phyloP scores from a whole-genome alignment of 768 basidiomycete genomes.

The Udeniomyces megalosporus region DNA sequence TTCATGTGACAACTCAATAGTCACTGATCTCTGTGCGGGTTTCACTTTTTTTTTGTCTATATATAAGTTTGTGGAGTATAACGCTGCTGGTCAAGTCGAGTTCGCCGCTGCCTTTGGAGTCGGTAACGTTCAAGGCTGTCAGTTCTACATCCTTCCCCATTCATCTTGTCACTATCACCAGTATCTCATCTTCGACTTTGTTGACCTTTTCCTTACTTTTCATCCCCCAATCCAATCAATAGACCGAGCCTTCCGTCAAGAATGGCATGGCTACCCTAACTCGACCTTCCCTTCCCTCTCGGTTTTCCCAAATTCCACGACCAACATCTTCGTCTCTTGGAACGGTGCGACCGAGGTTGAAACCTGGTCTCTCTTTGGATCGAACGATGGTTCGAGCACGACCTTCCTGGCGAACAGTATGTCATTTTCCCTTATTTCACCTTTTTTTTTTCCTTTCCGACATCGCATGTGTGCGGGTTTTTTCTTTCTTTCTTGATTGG shows the following conservation, averaged over 20 bases:
- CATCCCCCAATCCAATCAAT: too few relatives aligned
- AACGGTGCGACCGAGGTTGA: constrained; percentile 24
- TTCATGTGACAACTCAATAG: not conserved
- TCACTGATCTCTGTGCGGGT: too few relatives aligned
- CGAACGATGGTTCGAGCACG: constrained; percentile 3
- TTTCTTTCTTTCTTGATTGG: too few relatives aligned
- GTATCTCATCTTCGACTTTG: too few relatives aligned
- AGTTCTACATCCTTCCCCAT: not conserved
- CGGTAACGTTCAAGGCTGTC: constrained; percentile 20
- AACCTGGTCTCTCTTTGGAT: constrained; percentile 16
- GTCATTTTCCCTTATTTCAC: not conserved
- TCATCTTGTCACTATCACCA: not conserved
- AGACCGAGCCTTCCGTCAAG: constrained; percentile 18
- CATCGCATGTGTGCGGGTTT: too few relatives aligned
- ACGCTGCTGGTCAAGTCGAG: constrained; percentile 16
- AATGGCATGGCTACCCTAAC: constrained; percentile 20
- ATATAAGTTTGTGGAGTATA: constrained; percentile 17
- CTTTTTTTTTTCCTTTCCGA: not conserved
- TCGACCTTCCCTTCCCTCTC: constrained; percentile 15
- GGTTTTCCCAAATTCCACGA: constrained; percentile 5
- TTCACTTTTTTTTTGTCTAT: not conserved
- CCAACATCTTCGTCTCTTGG: constrained; percentile 20
- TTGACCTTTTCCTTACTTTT: too few relatives aligned
- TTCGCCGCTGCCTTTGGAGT: constrained; percentile 20
- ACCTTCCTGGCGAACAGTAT: too few relatives aligned